A percentile compares a stretch with the other conserved stretches of the same genome.
phyloP scores from a whole-genome alignment of 2,329 filamentous ascomycete genomes.

The Diaporthe caulivora region DNA sequence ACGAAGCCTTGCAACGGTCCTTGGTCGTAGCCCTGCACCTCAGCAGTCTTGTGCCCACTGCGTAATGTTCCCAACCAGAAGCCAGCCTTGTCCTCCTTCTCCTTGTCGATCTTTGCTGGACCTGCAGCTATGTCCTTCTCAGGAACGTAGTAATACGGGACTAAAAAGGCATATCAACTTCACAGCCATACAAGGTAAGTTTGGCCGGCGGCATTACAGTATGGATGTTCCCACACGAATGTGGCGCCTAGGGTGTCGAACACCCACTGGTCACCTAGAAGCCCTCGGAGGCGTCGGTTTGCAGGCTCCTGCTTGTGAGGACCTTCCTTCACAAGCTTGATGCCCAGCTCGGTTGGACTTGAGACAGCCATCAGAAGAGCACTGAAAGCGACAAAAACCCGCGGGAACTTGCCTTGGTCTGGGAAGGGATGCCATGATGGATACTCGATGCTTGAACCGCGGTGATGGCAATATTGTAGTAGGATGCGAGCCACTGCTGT shows the following conservation, averaged over 20 bases:
- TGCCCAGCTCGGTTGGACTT: slow-evolving; percentile 41
- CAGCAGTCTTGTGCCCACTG: slow-evolving; percentile 39
- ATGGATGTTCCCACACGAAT: slow-evolving; percentile 53
- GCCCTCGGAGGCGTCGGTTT: slow-evolving; percentile 49
- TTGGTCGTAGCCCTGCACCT: slow-evolving; percentile 41
- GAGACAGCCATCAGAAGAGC: background rate
- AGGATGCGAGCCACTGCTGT: background rate
- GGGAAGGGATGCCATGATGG: slow-evolving; percentile 23
- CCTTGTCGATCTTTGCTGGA: slow-evolving; percentile 28
- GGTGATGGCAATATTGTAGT: background rate
- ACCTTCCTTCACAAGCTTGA: slow-evolving; percentile 44
- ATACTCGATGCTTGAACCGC: background rate
- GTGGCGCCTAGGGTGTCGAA: slow-evolving; percentile 50
- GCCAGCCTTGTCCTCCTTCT: slow-evolving; percentile 29
- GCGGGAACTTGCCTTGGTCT: slow-evolving; percentile 19
- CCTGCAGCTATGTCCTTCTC: slow-evolving; percentile 40
- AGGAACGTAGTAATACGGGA: slow-evolving; percentile 51
- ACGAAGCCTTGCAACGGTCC: slow-evolving; percentile 42
- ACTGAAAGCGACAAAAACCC: background rate
- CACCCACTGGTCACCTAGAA: slow-evolving; percentile 46
- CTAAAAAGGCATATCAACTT: slow-evolving; percentile 34
- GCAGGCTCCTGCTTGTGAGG: slow-evolving; percentile 48
- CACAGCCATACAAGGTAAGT: too few species aligned
- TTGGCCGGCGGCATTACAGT: slow-evolving; percentile 41
- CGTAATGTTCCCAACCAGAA: slow-evolving; percentile 42